These are phyloP conservation scores for Metschnikowia proteae DNA, from an alignment of 805 yeast species.

Conservation along the genomic window DNA sequence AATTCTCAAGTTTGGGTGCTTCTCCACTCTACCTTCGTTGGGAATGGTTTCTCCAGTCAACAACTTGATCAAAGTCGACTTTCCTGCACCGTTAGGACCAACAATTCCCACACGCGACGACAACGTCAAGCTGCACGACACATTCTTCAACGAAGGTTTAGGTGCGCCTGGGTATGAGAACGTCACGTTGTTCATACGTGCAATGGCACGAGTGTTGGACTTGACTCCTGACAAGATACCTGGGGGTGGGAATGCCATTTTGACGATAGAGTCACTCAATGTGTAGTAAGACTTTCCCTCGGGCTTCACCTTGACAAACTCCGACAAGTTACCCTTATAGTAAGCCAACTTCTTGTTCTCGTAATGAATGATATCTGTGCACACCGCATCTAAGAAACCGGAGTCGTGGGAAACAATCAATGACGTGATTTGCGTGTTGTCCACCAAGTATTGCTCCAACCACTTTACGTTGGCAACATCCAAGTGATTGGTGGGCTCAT, in stretches of 20 bases:
- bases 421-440: constrained; percentile 85
- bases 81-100: constrained; percentile 99
- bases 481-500: constrained; percentile 98
- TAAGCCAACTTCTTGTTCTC: constrained; percentile 92
- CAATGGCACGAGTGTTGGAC: constrained; percentile 91
- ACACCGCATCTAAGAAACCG: constrained; percentile 90
- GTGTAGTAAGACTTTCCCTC: constrained; percentile 97
- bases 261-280: constrained; percentile 84
- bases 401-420: constrained; percentile 97
- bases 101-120: constrained; percentile 96
- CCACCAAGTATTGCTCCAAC: constrained; percentile 83
- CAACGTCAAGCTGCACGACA: constrained; percentile 85
- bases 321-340: constrained; percentile 94
- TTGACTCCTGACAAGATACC: constrained; percentile 97
- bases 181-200: constrained; percentile 78
- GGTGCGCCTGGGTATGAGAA: constrained; percentile 87
- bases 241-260: constrained; percentile 98
- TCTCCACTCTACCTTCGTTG: constrained; percentile 83
- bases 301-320: constrained; percentile 86
- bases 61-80: constrained; percentile 89
- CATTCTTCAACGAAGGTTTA: constrained; percentile 74
- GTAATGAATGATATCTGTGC: constrained; percentile 95
- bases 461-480: constrained; percentile 92
- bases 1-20: constrained; percentile 96
- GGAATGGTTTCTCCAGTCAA: constrained; percentile 92